Conservation (phyloP, 23 red algal species). For the Porphyridium purpureum region DNA sequence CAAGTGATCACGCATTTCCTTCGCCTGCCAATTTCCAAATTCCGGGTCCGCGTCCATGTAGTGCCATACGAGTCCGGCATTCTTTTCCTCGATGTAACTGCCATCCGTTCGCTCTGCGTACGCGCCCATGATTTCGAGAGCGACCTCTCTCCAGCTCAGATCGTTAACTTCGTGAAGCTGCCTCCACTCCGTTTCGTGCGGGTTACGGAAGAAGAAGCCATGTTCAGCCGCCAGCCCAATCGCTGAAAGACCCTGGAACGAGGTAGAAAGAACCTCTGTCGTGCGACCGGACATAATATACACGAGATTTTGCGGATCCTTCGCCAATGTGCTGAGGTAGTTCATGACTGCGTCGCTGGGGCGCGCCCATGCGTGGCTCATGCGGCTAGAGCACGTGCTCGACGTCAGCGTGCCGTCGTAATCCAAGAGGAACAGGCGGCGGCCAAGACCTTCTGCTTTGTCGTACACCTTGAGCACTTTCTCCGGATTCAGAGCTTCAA, state of each 20-base stretch:
- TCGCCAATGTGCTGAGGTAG: conserved; percentile 41
- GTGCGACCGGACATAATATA: conserved; percentile 76
- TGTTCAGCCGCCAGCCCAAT: conserved; percentile 95
- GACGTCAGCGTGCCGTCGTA: conserved; percentile 95
- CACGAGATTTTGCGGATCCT: conserved; percentile 47
- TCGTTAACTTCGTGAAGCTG: conserved; percentile 41
- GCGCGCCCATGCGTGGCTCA: neutral
- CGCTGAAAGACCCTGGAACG: conserved; percentile 18
- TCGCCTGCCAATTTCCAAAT: conserved; percentile 96
- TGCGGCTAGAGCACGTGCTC: conserved; percentile 1
- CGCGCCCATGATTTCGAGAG: conserved; percentile 67
- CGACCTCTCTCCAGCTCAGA: conserved; percentile 76
- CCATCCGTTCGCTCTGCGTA: conserved; percentile 98
- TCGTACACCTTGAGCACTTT: conserved; percentile 55
- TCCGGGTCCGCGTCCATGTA: conserved; percentile 92
- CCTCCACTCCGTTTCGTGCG: conserved; percentile 21
- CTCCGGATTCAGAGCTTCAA: conserved; percentile 37
- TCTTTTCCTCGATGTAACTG: conserved; percentile 84
- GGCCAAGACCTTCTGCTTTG: conserved; percentile 28
- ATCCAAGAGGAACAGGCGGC: conserved; percentile 83
- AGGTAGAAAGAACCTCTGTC: conserved; percentile 26
- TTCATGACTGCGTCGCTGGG: neutral
- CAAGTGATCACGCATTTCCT: conserved; percentile 96
- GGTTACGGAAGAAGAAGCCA: conserved; percentile 83
- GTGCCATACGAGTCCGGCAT: conserved; percentile 96